Base-by-base conservation (phyloP, 306 rosid genomes). In the Prunus padus region DNA sequence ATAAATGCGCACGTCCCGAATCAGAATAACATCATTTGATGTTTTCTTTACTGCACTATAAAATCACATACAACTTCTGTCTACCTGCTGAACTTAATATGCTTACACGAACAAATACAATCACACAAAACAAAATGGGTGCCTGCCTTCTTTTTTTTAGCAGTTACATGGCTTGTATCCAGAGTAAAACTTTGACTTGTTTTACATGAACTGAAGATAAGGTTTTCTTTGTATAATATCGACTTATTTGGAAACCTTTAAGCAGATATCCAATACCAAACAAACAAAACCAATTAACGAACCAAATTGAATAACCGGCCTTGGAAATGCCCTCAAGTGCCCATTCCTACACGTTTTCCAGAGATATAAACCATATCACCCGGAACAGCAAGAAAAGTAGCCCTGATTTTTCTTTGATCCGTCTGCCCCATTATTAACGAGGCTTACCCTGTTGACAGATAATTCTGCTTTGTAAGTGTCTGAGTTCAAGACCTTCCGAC, bases 401-500 rank as follows among this genome's bases (percentile, higher is more conserved):
- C 71, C 69, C 57, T 80, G 81, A 22, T 47, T 71, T 84, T 88
- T 84, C 85, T 93, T 93, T 3, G 96, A 82, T 59, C 89, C 75
- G 1, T 77, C 55, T 19, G 82, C 72, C 26, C 91, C 93, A 55
- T 89, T 72, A 52, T 88, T 85, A 44, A 91, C 96, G 13, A 93
- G 98, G 85, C 92, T 91, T 40, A 91, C 98, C 83, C 96, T 82
- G 88, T 93, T 85, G 33, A 91, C 92, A 3, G 97, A 93, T 78
- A 93, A 86, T 76, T 93, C 98, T 15, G 98, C 93, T 81, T 93
- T 91, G 90, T 93, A 93, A 16, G 94, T 82, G 25, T 93, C 98
- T 0, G 98, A 93, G 82, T 89, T 91, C 68, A 93, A 89, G 44
- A 93, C 98, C 85, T 91, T 93, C 80, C 97, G 86, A 88, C 98